A percentile compares a stretch with the other conserved stretches of the same genome.
Conservation (phyloP, 371 early-diverging fungal genomes). For the Enterospora canceri region DNA sequence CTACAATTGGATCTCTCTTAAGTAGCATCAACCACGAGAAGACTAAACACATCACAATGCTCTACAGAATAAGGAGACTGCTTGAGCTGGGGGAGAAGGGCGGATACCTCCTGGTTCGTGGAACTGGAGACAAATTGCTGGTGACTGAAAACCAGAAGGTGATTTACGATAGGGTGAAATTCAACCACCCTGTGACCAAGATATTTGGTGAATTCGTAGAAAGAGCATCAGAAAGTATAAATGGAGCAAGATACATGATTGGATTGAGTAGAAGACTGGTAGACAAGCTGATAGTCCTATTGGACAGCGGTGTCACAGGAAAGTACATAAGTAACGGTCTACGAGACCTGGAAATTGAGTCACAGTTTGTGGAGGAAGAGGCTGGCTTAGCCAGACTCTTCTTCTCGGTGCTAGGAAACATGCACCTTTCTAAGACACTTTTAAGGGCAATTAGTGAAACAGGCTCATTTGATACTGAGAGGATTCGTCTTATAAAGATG, state of each 20-base stretch:
- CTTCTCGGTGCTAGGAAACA: conserved; percentile 36
- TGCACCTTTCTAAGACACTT: conserved; percentile 24
- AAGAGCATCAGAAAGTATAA: conserved; percentile 45
- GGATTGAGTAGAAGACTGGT: conserved; percentile 39
- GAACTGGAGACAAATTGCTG: conserved; percentile 1
- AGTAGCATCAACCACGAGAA: conserved; percentile 5
- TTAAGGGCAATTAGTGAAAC: conserved; percentile 22
- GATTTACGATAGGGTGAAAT: conserved; percentile 46
- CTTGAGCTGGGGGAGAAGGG: not conserved
- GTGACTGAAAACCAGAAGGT: conserved; percentile 31
- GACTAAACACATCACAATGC: conserved; percentile 2
- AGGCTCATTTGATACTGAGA: conserved; percentile 43
- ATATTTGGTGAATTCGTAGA: conserved; percentile 45
- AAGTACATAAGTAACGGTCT: conserved; percentile 30
- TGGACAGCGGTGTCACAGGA: conserved; percentile 47
- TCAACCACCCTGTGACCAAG: conserved; percentile 53
- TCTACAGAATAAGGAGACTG: conserved; percentile 1
- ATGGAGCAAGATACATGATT: conserved; percentile 49
- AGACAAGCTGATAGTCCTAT: conserved; percentile 17
- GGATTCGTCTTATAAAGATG: conserved; percentile 62
- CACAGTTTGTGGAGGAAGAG: not conserved
- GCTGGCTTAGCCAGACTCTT: conserved; percentile 3
- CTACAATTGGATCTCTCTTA: not conserved
- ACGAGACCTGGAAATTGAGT: conserved; percentile 24
- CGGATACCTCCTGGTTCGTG: not conserved